Conservation (phyloP, 2,329 filamentous ascomycete genomes). For the Pseudogymnoascus sp. region DNA sequence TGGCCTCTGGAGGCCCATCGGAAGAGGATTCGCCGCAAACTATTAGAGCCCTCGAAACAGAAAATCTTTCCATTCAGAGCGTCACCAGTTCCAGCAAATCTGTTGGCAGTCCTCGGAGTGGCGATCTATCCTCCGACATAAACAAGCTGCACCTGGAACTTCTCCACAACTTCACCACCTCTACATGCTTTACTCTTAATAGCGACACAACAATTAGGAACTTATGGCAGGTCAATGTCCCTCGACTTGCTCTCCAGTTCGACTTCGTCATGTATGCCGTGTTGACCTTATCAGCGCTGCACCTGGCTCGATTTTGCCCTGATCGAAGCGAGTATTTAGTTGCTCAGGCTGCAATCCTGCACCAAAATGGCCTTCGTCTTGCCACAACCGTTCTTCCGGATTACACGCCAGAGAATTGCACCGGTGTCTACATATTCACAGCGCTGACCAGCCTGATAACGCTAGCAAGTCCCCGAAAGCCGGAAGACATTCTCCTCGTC, state of each 20-base stretch:
- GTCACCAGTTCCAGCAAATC: not conserved
- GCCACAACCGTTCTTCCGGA: slow-evolving; percentile 29
- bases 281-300: slow-evolving; percentile 41
- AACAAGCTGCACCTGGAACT: slow-evolving; percentile 42
- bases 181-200: slow-evolving; percentile 41
- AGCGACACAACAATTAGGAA: slow-evolving; percentile 33
- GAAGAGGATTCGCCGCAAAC: slow-evolving; percentile 9
- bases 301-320: slow-evolving; percentile 36
- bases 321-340: slow-evolving; percentile 33
- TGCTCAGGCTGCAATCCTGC: slow-evolving; percentile 30
- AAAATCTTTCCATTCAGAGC: not conserved
- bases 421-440: slow-evolving; percentile 33
- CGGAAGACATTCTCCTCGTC: slow-evolving; percentile 31
- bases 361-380: slow-evolving; percentile 25
- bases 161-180: slow-evolving; percentile 43
- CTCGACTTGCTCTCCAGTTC: slow-evolving; percentile 38
- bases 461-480: slow-evolving; percentile 29
- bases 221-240: slow-evolving; percentile 40
- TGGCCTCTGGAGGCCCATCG: slow-evolving; percentile 10
- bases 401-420: slow-evolving; percentile 28
- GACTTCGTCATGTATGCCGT: slow-evolving; percentile 42
- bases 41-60: not conserved
- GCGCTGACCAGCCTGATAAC: slow-evolving; percentile 31
- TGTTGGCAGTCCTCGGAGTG: not conserved
- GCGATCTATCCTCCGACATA: slow-evolving; percentile 15